Conservation (phyloP, 208 protist species). For the Leishmania aethiopica region DNA sequence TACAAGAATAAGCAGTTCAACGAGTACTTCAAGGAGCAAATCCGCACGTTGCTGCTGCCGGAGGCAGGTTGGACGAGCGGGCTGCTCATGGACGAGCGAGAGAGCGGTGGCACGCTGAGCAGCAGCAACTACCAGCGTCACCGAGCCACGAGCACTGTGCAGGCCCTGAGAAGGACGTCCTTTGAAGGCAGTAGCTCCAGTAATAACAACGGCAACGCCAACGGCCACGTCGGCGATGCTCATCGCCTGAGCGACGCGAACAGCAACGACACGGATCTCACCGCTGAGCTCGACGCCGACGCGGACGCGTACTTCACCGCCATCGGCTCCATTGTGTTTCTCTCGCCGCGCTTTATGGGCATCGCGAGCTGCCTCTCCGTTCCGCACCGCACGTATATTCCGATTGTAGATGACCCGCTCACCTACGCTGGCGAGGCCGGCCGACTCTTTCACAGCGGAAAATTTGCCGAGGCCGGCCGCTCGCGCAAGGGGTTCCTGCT, state of each 20-base stretch:
- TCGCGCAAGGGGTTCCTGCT: conserved; percentile 82
- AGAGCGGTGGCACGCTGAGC: conserved; percentile 13
- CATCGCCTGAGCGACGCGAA: conserved; percentile 9
- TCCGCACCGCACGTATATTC: conserved; percentile 79
- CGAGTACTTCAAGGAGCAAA: conserved; percentile 43
- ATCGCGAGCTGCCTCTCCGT: conserved; percentile 79
- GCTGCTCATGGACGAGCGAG: conserved; percentile 68
- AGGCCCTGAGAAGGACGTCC: not conserved
- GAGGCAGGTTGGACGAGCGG: conserved; percentile 80
- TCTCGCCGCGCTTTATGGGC: conserved; percentile 71
- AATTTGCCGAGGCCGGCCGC: conserved; percentile 57
- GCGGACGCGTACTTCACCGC: conserved; percentile 57
- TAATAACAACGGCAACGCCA: not conserved
- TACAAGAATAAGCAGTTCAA: conserved; percentile 58
- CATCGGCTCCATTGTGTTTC: conserved; percentile 68
- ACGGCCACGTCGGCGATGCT: not conserved
- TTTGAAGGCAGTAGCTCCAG: not conserved
- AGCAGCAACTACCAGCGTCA: conserved; percentile 13
- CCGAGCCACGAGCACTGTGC: not conserved
- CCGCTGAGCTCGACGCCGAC: conserved; percentile 22
- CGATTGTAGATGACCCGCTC: conserved; percentile 70
- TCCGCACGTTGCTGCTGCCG: conserved; percentile 47
- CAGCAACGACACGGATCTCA: conserved; percentile 12
- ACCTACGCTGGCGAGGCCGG: conserved; percentile 65
- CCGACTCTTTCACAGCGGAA: conserved; percentile 58